These are phyloP conservation scores for Boletus vinaceobasis DNA, from an alignment of 768 basidiomycete genomes.

Conservation along the genomic window DNA sequence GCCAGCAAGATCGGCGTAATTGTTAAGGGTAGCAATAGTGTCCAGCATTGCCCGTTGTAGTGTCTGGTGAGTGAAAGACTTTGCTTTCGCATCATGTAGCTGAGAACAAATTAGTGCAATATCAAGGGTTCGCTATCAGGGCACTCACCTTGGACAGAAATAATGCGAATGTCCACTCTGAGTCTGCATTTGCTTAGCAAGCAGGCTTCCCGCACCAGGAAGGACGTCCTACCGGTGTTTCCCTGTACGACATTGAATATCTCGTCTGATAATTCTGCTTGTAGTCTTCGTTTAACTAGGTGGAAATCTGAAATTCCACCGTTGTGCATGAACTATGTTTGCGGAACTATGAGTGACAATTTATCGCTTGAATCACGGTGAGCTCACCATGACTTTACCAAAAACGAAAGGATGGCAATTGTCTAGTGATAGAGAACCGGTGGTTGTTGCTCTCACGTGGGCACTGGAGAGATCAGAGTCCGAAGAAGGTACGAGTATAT, in stretches of 20 bases:
- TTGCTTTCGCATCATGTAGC: conserved; percentile 79
- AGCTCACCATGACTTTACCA: conserved; percentile 82
- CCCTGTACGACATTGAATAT: conserved; percentile 87
- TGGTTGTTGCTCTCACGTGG: conserved; percentile 92
- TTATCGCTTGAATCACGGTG: neutral
- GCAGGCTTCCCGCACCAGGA: neutral
- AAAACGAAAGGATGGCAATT: conserved; percentile 95
- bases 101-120: conserved; percentile 29
- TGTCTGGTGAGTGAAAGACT: conserved; percentile 64
- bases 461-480: conserved; percentile 43
- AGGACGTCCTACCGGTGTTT: conserved; percentile 67
- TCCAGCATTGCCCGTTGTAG: conserved; percentile 85
- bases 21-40: conserved; percentile 79
- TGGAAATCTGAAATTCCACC: conserved; percentile 87
- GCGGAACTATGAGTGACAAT: neutral
- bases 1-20: conserved; percentile 65
- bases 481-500: neutral
- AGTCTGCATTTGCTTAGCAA: conserved; percentile 50
- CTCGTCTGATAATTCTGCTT: conserved; percentile 72
- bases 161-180: conserved; percentile 95
- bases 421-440: conserved; percentile 85
- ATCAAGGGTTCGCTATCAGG: neutral
- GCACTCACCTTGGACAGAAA: conserved; percentile 72
- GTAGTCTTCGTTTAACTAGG: conserved; percentile 76
- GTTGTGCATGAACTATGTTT: conserved; percentile 89